These are phyloP conservation scores for Talaromyces trachyspermus DNA, from an alignment of 495 filamentous ascomycete species.

Conservation along the genomic window DNA sequence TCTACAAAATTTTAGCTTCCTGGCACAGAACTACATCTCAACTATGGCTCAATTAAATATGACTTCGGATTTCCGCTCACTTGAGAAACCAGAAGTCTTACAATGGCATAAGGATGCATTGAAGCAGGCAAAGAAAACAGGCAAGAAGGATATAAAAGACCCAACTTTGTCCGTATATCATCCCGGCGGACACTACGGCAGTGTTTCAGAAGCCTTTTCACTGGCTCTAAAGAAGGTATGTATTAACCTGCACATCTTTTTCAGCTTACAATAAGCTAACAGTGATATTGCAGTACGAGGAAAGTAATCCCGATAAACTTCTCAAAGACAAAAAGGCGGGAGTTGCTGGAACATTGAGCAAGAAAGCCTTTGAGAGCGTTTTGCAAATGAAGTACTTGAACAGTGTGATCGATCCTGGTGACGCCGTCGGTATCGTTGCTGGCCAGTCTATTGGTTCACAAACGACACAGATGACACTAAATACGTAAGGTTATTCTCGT, in stretches of 20 bases:
- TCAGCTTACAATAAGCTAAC: constrained; percentile 14
- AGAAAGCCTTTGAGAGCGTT: constrained; percentile 72
- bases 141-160: constrained; percentile 60
- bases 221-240: constrained; percentile 49
- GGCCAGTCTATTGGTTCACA: constrained; percentile 96
- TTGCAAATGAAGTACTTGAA: constrained; percentile 89
- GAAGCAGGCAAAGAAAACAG: constrained; percentile 69
- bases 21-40: constrained; percentile 66
- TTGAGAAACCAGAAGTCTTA: constrained; percentile 45
- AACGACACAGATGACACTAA: constrained; percentile 99
- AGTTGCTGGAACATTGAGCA: constrained; percentile 45
- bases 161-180: constrained; percentile 67
- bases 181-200: constrained; percentile 69
- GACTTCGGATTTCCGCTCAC: constrained; percentile 36
- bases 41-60: constrained; percentile 48
- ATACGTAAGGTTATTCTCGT: constrained; percentile 43
- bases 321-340: constrained; percentile 71
- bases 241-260: not conserved
- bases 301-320: constrained; percentile 65
- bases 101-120: constrained; percentile 64
- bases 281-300: constrained; percentile 52
- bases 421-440: constrained; percentile 96
- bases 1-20: constrained; percentile 82
- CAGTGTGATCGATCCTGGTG: constrained; percentile 89
- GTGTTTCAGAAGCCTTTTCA: constrained; percentile 84